Conservation (phyloP, 495 filamentous ascomycete genomes). For the Penicillium cosmopolitanum region DNA sequence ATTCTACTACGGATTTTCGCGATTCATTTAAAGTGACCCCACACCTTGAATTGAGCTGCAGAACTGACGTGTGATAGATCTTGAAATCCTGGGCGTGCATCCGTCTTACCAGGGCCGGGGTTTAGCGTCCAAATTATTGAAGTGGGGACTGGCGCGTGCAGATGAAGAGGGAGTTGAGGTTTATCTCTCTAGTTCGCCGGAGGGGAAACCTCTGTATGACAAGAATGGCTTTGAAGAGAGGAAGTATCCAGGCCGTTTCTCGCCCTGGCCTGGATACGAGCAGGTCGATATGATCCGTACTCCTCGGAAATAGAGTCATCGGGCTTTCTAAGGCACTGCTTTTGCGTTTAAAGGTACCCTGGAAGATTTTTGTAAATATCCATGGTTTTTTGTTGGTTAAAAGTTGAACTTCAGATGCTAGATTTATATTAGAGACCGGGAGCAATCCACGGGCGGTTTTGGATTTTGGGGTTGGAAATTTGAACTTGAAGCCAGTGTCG, state of each 20-base stretch:
- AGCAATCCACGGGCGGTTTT: no score
- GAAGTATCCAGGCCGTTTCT: constrained; percentile 13
- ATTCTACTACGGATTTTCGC: not conserved
- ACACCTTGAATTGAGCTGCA: not conserved
- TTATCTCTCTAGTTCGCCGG: constrained; percentile 38
- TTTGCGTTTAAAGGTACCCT: no score
- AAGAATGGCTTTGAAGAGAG: constrained; percentile 35
- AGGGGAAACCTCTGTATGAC: constrained; percentile 36
- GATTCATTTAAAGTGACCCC: not conserved
- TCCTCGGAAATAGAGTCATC: not conserved
- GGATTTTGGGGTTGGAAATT: no score
- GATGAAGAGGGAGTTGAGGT: constrained; percentile 43
- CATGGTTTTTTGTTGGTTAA: no score
- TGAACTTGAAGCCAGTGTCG: no score
- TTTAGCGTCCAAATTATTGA: constrained; percentile 40
- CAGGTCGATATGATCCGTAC: constrained; percentile 29
- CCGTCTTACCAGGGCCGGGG: constrained; percentile 43
- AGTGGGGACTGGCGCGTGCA: constrained; percentile 46
- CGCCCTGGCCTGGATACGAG: constrained; percentile 24
- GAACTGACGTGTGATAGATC: constrained; percentile 25
- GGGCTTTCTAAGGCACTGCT: no score
- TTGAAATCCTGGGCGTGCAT: constrained; percentile 41
- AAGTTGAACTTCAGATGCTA: not conserved
- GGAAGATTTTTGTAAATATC: no score
- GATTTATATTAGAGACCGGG: not conserved